A percentile compares a stretch with the other conserved stretches of the same genome.
Conservation (phyloP, 345 rosid species). For the Populus alba region DNA sequence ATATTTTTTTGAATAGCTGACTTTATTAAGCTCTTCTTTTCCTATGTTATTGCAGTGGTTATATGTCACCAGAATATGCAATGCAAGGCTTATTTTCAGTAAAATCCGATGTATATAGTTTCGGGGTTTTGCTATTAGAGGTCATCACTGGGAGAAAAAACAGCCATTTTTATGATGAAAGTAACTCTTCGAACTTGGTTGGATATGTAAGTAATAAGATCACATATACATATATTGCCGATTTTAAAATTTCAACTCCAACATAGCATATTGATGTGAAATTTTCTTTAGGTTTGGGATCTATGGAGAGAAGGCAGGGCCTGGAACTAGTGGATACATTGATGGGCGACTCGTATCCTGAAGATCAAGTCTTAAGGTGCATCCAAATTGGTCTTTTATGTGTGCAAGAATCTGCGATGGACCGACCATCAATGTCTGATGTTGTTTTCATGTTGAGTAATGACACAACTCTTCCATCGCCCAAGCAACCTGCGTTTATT, state of each 20-base stretch:
- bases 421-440: conserved; percentile 50
- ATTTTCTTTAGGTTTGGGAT: conserved; percentile 53
- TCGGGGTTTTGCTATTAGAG: conserved; percentile 25
- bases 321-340: conserved; percentile 33
- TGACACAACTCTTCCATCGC: conserved; percentile 9
- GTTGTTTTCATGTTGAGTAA: conserved; percentile 49
- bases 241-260: background rate
- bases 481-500: conserved; percentile 42
- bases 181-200: conserved; percentile 32
- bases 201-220: conserved; percentile 41
- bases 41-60: conserved; percentile 12
- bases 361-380: conserved; percentile 41
- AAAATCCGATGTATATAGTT: conserved; percentile 11
- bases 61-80: conserved; percentile 37
- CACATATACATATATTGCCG: conserved; percentile 29
- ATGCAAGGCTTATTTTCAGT: conserved; percentile 30
- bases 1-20: no score
- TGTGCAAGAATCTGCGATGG: conserved; percentile 55
- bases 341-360: conserved; percentile 25
- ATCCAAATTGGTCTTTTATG: conserved; percentile 58
- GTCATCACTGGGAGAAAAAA: conserved; percentile 13
- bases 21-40: background rate
- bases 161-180: conserved; percentile 20
- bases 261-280: background rate
- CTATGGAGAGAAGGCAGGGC: conserved; percentile 25